Percentiles rank a stretch among this genome's conserved stretches.
Evolutionary conservation across 805 yeast species (phyloP).

Genomic region (Danielozyma ontarioensis): DNA sequence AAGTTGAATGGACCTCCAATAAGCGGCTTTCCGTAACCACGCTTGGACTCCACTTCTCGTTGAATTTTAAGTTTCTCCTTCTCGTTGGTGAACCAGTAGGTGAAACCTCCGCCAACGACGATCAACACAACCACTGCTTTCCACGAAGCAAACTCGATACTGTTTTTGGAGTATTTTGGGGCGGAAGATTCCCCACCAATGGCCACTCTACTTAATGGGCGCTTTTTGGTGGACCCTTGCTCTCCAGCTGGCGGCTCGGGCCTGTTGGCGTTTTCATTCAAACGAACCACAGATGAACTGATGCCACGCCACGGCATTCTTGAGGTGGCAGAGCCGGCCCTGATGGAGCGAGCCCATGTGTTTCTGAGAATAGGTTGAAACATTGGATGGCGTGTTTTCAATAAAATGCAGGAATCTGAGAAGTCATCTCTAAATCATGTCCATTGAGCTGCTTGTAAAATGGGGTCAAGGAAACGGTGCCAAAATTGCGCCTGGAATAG

Average conservation of each 20-base stretch:
- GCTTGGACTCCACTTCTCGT: slow-evolving; percentile 75
- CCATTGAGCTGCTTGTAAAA: too few relatives aligned
- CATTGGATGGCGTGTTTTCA: too few relatives aligned
- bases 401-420: too few relatives aligned
- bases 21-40: slow-evolving; percentile 87
- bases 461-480: slow-evolving; percentile 34
- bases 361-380: too few relatives aligned
- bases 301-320: too few relatives aligned
- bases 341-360: too few relatives aligned
- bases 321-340: too few relatives aligned
- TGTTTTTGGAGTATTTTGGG: slow-evolving; percentile 32
- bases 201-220: slow-evolving; percentile 78
- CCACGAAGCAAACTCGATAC: slow-evolving; percentile 79
- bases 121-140: slow-evolving; percentile 68
- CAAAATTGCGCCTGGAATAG: slow-evolving; percentile 14
- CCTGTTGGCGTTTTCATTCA: neutral
- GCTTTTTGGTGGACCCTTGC: too few relatives aligned
- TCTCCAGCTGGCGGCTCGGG: too few relatives aligned
- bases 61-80: slow-evolving; percentile 70
- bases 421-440: too few relatives aligned
- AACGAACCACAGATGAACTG: too few relatives aligned
- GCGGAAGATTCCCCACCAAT: slow-evolving; percentile 51
- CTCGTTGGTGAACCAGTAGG: slow-evolving; percentile 68
- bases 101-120: slow-evolving; percentile 65
- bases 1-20: slow-evolving; percentile 88